phyloP scores from a whole-genome alignment of 768 basidiomycete genomes.

The Boletales sp. region DNA sequence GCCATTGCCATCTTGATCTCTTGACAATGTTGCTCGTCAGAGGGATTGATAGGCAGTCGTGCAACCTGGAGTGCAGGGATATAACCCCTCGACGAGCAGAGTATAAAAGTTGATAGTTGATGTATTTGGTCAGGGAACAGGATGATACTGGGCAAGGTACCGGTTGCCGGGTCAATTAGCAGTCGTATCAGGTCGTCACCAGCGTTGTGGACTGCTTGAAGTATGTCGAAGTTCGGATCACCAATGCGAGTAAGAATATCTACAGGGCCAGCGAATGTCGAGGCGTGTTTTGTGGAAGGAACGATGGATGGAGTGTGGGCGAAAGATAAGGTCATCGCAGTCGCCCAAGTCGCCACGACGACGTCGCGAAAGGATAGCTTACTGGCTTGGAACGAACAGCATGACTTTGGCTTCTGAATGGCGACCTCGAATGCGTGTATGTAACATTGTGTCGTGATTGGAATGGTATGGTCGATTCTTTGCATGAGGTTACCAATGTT shows the following conservation, averaged over 20 bases:
- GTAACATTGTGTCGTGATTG: conserved; percentile 35
- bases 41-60: conserved; percentile 20
- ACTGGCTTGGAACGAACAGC: conserved; percentile 9
- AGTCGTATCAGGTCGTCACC: conserved; percentile 32
- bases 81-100: conserved; percentile 32
- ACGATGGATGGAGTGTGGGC: conserved; percentile 20
- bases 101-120: conserved; percentile 34
- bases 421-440: conserved; percentile 41
- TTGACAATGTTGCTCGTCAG: conserved; percentile 22
- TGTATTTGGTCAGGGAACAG: conserved; percentile 39
- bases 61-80: conserved; percentile 32
- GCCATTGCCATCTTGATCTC: conserved; percentile 34
- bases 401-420: conserved; percentile 29
- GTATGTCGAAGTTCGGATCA: conserved; percentile 34
- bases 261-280: conserved; percentile 20
- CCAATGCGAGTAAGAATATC: conserved; percentile 23
- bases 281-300: conserved; percentile 15
- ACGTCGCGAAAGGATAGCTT: conserved; percentile 36
- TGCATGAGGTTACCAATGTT: conserved; percentile 37
- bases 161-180: conserved; percentile 33
- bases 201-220: conserved; percentile 33
- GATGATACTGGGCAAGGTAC: conserved; percentile 39
- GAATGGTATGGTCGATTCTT: conserved; percentile 23
- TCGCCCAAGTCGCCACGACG: conserved; percentile 35
- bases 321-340: conserved; percentile 31